Conservation (phyloP, 108 stramenopile genomes). For the Pseudonitzschia delicatissima region DNA sequence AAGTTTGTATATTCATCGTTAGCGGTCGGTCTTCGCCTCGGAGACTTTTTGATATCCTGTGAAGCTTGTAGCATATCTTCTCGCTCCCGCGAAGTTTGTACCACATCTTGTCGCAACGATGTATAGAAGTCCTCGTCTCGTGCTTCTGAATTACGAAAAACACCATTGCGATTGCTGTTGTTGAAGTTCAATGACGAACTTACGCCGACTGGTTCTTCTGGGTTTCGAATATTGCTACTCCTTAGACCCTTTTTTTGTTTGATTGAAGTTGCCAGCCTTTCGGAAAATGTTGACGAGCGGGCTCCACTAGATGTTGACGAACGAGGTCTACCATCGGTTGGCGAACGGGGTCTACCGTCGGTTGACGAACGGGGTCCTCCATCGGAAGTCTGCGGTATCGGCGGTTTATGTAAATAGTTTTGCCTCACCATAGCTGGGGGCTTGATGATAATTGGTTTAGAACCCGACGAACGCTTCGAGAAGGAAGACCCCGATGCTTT, state of each 20-base stretch:
- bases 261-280: neutral
- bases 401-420: no score
- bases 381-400: no score
- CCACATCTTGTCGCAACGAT: neutral
- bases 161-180: neutral
- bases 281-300: neutral
- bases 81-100: no score
- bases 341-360: no score
- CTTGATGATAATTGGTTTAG: no score
- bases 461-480: no score
- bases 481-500: no score
- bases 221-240: neutral
- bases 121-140: neutral
- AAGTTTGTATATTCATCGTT: neutral
- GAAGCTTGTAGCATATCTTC: neutral
- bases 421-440: no score
- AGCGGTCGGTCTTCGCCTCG: neutral
- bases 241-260: neutral
- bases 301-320: no score
- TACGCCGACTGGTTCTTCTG: neutral
- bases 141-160: neutral
- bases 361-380: no score
- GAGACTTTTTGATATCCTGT: neutral
- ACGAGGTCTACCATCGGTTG: no score
- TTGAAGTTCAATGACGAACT: no score